Conservation (phyloP, 1,284 basidiomycete genomes). For the Athelia psychrophila region DNA sequence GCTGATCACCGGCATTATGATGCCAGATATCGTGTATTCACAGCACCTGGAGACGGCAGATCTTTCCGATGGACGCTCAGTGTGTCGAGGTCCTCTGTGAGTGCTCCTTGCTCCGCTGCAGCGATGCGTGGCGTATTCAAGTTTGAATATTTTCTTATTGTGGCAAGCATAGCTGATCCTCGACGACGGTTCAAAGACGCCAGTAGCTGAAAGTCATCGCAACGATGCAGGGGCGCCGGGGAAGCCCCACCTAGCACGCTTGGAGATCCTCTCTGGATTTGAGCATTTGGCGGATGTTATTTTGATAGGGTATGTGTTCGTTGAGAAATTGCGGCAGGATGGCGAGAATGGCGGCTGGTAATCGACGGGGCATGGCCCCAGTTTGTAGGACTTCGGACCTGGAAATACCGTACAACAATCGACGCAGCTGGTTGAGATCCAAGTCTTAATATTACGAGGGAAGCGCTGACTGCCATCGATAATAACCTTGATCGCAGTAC, state of each 20-base stretch:
- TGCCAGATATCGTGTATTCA: slow-evolving; percentile 26
- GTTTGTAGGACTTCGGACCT: too few relatives aligned
- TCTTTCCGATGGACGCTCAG: slow-evolving; percentile 33
- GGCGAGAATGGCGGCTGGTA: too few relatives aligned
- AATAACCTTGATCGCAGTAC: too few relatives aligned
- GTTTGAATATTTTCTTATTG: not conserved
- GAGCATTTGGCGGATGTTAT: slow-evolving; percentile 30
- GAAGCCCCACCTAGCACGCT: slow-evolving; percentile 15
- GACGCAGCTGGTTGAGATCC: too few relatives aligned
- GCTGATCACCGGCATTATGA: not conserved
- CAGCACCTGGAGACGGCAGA: slow-evolving; percentile 26
- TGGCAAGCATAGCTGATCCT: slow-evolving; percentile 17
- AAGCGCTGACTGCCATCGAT: too few relatives aligned
- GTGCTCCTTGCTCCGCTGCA: not conserved
- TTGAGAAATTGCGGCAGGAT: slow-evolving; percentile 15
- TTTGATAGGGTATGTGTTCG: slow-evolving; percentile 28
- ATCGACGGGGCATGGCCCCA: too few relatives aligned
- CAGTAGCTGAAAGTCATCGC: slow-evolving; percentile 23
- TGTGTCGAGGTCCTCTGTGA: slow-evolving; percentile 16
- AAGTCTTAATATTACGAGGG: too few relatives aligned
- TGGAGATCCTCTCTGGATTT: slow-evolving; percentile 27
- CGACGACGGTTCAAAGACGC: slow-evolving; percentile 18
- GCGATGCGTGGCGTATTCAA: too few relatives aligned
- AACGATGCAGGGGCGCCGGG: slow-evolving; percentile 13
- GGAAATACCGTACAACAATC: too few relatives aligned